A percentile compares a stretch with the other conserved stretches of the same genome.
Evolutionary conservation across 78 protist species (phyloP).

Genomic region (Emiliania huxleyi): DNA sequence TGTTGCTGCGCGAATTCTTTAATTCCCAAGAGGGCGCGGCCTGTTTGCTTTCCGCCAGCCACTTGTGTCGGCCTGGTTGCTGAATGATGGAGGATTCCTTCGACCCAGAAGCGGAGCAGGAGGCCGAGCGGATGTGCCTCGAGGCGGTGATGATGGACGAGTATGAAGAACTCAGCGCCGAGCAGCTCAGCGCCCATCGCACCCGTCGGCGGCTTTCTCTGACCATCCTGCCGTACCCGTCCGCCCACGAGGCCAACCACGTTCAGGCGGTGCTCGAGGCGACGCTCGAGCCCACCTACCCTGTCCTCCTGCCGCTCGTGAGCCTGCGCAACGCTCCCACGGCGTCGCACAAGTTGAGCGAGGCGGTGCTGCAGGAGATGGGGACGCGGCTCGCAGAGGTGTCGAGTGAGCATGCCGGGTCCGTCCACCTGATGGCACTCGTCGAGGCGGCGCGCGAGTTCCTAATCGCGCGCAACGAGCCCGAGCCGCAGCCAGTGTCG

Average conservation of each 20-base stretch:
- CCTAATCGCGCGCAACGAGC: not conserved
- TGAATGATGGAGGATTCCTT: not conserved
- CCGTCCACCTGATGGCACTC: not conserved
- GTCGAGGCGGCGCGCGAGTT: not conserved
- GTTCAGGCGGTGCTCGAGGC: not conserved
- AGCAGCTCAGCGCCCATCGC: not conserved
- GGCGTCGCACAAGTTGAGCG: not conserved
- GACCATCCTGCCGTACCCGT: not conserved
- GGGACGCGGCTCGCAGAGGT: not conserved
- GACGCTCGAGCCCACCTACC: not conserved
- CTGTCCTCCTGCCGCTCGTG: not conserved
- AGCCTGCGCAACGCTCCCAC: not conserved
- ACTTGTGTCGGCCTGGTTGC: no score
- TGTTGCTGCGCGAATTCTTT: no score
- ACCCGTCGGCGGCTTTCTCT: not conserved
- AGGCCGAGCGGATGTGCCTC: not conserved
- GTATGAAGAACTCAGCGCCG: not conserved
- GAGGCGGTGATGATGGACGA: conserved; percentile 2
- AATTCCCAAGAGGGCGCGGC: no score
- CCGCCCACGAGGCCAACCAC: not conserved
- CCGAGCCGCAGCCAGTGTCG: not conserved
- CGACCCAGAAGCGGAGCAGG: not conserved
- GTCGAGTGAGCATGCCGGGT: not conserved
- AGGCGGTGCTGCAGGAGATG: not conserved
- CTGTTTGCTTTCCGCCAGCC: no score